Conservation (phyloP, 441 rosid genomes). For the Kokia cookei region DNA sequence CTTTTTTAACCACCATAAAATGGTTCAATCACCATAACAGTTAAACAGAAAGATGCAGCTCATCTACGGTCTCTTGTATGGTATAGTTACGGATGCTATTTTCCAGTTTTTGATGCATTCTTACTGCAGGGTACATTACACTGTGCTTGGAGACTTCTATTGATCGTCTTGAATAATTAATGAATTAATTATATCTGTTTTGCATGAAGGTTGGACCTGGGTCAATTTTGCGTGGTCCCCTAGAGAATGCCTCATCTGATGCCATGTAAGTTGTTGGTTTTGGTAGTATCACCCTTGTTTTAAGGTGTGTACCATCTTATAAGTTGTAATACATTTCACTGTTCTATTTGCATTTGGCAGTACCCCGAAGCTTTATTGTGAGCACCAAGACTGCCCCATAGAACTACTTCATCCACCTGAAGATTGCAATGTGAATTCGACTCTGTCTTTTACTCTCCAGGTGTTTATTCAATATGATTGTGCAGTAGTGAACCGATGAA, state of each 20-base stretch:
- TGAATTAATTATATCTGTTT: slow-evolving; percentile 9
- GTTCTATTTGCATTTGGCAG: slow-evolving; percentile 29
- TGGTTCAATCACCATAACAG: not conserved
- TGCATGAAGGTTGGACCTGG: slow-evolving; percentile 83
- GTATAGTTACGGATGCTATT: not conserved
- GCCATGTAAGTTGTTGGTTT: slow-evolving; percentile 63
- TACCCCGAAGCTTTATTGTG: slow-evolving; percentile 86
- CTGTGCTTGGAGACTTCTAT: not conserved
- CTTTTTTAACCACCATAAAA: not conserved
- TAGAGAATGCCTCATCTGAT: slow-evolving; percentile 75
- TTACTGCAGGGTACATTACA: not conserved
- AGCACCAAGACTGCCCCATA: slow-evolving; percentile 69
- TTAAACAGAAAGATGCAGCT: not conserved
- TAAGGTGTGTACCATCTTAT: not conserved
- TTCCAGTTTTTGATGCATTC: not conserved
- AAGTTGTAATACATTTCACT: slow-evolving; percentile 1
- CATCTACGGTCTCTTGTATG: not conserved
- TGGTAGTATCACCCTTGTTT: not conserved
- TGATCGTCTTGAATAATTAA: not conserved
- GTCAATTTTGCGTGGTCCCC: slow-evolving; percentile 89
- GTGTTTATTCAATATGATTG: slow-evolving; percentile 35
- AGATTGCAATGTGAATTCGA: slow-evolving; percentile 98
- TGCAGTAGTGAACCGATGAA: slow-evolving; percentile 16
- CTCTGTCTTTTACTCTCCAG: slow-evolving; percentile 97
- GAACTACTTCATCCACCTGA: slow-evolving; percentile 98